Evolutionary conservation across 2,329 filamentous ascomycete species (phyloP), one percentile per base, ranked within the genome.

Genomic region (Phyllosticta citrichinensis): DNA sequence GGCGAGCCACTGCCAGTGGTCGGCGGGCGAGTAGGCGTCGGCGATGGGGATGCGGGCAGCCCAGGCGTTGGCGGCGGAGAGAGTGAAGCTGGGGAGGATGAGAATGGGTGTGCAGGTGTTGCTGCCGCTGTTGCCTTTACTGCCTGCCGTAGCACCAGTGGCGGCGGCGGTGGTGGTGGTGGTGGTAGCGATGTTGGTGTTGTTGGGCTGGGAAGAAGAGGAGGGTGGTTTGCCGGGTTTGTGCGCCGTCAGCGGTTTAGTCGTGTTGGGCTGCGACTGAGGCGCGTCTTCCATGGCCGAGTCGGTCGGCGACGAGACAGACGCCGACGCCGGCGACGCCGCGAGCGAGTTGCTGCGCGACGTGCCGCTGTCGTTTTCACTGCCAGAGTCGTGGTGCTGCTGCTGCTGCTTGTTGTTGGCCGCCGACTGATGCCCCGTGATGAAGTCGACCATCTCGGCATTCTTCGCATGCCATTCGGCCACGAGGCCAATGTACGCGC

Each of bases 1-100:
- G 40, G 93, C 93, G 79, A 94, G 91, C 93, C 93, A 97, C 73
- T 95, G 89, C 91, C 93, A 97, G 75, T 97, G 93, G 68, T 96
- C 91, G n/a, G 88, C 81, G 0, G 89, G 86, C 17, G 85, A 83
- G 72, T 95, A 96, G 6, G 81, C 80, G 69, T 96, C 91, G 19
- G 81, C 77, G 65, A 95, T 91, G 1, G 88, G 87, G 52, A 92
- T 85, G 14, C 81, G 79, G 60, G 83, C 84, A 1, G 91, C 88
- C 71, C 87, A 93, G 55, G 80, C 78, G 70, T 97, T 89, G 0
- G 89, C 87, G 0, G 87, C 82, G 12, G 87, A 88, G 51, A 97
- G 83, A 63, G 91, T 90, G 74, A 91, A 97, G 22, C 88, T 83
- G 0, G 87, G 85, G 27, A 96, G 79, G 20, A 97, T 77, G 3